A percentile compares a stretch with the other conserved stretches of the same genome.
These are phyloP conservation scores for Chlamydomonas sphaeroides DNA, from an alignment of 139 green algal genomes.

Conservation along the genomic window DNA sequence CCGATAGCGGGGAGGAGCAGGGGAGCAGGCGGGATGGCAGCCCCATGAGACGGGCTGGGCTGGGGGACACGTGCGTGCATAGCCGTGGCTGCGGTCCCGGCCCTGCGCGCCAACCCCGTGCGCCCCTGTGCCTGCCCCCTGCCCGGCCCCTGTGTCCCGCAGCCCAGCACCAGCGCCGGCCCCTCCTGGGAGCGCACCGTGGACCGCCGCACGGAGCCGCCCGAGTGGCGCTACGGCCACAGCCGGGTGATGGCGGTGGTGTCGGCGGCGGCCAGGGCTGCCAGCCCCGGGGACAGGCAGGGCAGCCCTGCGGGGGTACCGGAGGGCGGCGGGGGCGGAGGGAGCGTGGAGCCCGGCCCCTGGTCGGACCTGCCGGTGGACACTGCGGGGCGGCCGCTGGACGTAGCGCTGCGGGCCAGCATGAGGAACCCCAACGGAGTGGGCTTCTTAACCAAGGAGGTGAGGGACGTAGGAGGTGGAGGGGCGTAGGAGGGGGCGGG, in stretches of 20 bases:
- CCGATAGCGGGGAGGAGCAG: no score
- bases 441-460: constrained; percentile 16
- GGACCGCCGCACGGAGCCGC: not conserved
- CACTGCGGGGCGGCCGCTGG: constrained; percentile 1
- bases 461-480: not conserved
- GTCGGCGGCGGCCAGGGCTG: not conserved
- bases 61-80: no score
- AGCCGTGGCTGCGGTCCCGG: no score
- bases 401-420: constrained; percentile 12
- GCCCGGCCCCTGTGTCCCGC: no score
- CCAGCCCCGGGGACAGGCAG: not conserved
- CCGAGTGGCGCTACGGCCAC: constrained; percentile 16
- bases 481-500: not conserved
- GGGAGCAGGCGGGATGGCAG: no score
- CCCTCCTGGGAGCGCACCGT: no score
- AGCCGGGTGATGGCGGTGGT: not conserved
- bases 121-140: no score
- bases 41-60: no score
- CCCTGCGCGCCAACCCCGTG: no score
- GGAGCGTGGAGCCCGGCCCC: not conserved
- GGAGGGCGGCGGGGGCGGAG: not conserved
- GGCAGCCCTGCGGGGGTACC: not conserved
- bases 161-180: no score
- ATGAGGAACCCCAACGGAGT: not conserved
- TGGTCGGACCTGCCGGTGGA: not conserved